These are phyloP conservation scores for Allium fistulosum DNA, from an alignment of 106 monocot genomes.

Conservation along the genomic window DNA sequence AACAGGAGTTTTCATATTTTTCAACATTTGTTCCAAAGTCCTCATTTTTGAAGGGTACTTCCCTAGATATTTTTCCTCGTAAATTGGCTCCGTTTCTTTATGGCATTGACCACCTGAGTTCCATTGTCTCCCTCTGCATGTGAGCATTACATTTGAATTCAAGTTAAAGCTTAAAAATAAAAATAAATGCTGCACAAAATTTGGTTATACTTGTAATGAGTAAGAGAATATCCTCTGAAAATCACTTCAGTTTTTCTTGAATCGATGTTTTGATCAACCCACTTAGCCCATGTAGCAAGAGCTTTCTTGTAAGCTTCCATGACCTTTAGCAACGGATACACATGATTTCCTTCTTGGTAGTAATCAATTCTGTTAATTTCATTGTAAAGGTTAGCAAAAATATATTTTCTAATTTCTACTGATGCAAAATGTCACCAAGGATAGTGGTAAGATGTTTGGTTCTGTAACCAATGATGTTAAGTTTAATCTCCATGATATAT, in stretches of 20 bases:
- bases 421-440: too few species aligned
- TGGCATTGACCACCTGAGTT: conserved; percentile 91
- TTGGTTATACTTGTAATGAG: conserved; percentile 74
- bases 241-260: conserved; percentile 69
- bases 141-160: background rate
- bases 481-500: too few species aligned
- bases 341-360: conserved; percentile 86
- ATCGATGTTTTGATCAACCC: conserved; percentile 78
- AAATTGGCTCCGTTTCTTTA: conserved; percentile 80
- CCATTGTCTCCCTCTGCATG: conserved; percentile 78
- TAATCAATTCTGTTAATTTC: conserved; percentile 53
- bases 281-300: conserved; percentile 76
- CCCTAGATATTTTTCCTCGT: conserved; percentile 38
- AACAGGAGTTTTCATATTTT: conserved; percentile 58
- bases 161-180: too few species aligned
- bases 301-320: conserved; percentile 76
- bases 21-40: conserved; percentile 39
- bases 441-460: too few species aligned
- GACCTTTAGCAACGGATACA: conserved; percentile 62
- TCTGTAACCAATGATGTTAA: too few species aligned
- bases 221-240: conserved; percentile 80
- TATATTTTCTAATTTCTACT: too few species aligned
- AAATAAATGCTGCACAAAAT: background rate
- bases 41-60: conserved; percentile 72
- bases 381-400: conserved; percentile 2